A percentile compares a stretch with the other conserved stretches of the same genome.
Conservation (phyloP, 2,329 filamentous ascomycete genomes). For the Ophiostoma himal-ulmi region DNA sequence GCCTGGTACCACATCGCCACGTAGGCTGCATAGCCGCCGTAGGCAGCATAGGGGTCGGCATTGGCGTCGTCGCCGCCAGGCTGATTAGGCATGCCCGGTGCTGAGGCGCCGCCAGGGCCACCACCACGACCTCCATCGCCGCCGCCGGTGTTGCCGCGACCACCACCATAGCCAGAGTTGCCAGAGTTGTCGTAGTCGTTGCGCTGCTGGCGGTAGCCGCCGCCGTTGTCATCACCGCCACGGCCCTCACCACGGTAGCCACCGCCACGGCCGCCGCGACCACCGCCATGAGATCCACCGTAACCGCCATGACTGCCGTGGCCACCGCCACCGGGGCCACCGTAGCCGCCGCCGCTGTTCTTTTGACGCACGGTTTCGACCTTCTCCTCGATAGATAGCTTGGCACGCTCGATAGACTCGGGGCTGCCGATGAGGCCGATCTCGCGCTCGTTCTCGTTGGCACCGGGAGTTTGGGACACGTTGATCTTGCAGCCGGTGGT, state of each 20-base stretch:
- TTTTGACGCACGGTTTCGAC: constrained; percentile 71
- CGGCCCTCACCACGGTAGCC: constrained; percentile 45
- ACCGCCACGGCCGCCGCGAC: constrained; percentile 42
- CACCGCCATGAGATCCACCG: constrained; percentile 35
- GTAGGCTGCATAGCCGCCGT: constrained; percentile 78
- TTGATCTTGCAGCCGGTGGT: constrained; percentile 90
- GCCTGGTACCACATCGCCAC: constrained; percentile 76
- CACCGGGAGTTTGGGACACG: constrained; percentile 72
- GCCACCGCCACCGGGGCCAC: constrained; percentile 38
- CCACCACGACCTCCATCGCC: constrained; percentile 38
- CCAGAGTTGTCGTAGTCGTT: constrained; percentile 41
- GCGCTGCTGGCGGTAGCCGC: constrained; percentile 39
- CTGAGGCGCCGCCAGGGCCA: constrained; percentile 38
- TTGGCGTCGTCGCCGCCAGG: constrained; percentile 42
- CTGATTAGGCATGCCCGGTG: constrained; percentile 42
- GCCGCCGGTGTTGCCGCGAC: constrained; percentile 39
- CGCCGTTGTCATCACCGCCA: constrained; percentile 38
- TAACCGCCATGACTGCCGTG: constrained; percentile 40
- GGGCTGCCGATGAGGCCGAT: constrained; percentile 76
- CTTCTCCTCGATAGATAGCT: constrained; percentile 83
- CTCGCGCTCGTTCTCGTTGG: constrained; percentile 73
- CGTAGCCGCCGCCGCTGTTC: constrained; percentile 43
- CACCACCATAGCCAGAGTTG: constrained; percentile 43
- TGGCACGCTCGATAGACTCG: constrained; percentile 73
- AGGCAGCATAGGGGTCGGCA: constrained; percentile 69